Evolutionary conservation across 805 yeast species (phyloP), one percentile per base, ranked within the genome.

Genomic region (Kuraishia hungarica): DNA sequence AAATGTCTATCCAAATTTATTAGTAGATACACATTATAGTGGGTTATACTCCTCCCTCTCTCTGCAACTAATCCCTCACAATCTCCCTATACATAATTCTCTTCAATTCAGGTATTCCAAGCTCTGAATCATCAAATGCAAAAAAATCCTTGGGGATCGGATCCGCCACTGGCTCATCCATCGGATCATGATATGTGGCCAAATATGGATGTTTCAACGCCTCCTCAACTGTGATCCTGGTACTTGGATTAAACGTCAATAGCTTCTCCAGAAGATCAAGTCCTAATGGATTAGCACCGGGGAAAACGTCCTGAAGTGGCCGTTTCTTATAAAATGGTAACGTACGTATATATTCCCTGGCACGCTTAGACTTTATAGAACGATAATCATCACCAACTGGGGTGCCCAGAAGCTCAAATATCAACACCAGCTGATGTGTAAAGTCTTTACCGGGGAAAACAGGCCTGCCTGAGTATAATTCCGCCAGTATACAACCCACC

Each of bases 191-290:
- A 64, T 86, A 87, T 21, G 80, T 70, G 53, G 74, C 72, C 52
- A 88, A 72, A 63, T 87, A 88, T 1, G 96, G 96, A 67, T 93
- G 98, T 57, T 77, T 73, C 43, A 93, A 76, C 0, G 97, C 96
- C 57, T 87, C 86, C 51, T 80, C 86, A 2, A 89, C 97, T 0
- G 90, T 81, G 59, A 93, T 86, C 63, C 99, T 76, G 62, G 86
- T 82, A 2, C 76, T 69, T 1, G 97, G 97, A 64, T 91, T 89
- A 67, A 93, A 93, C 2, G 86, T 79, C 48, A 93, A 77, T 76
- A 93, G 79, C 60, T 77, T 83, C 26, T 85, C 90, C 61, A 88
- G 68, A 52, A 88, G 72, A 65, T 87, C 92, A 49, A 81, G 66
- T 2, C 79, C 83, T 52, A 68, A 56, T 2, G 84, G 82, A 58